These are phyloP conservation scores for Xylaria digitata DNA, from an alignment of 2,329 filamentous ascomycete genomes.

Conservation along the genomic window DNA sequence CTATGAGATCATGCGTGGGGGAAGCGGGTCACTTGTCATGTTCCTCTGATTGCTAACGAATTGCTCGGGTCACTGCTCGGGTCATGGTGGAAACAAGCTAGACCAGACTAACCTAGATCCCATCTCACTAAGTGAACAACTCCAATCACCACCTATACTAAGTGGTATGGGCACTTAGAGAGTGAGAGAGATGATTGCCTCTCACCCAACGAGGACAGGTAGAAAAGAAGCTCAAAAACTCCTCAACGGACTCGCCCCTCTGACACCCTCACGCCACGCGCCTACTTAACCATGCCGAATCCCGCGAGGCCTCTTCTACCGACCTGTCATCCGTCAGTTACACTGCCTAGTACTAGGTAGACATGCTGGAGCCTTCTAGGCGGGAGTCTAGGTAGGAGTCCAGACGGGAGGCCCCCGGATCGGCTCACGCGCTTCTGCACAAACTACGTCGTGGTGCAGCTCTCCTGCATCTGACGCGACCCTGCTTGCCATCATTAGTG, in stretches of 20 bases:
- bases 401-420: slow-evolving; percentile 33
- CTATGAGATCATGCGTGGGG: slow-evolving; percentile 40
- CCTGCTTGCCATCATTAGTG: slow-evolving; percentile 27
- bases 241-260: neutral
- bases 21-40: slow-evolving; percentile 30
- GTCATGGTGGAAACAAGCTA: neutral
- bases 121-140: neutral
- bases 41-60: slow-evolving; percentile 21
- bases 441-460: slow-evolving; percentile 39
- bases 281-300: neutral
- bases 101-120: no score
- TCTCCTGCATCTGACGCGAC: slow-evolving; percentile 32
- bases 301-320: slow-evolving; percentile 28
- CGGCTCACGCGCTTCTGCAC: slow-evolving; percentile 30
- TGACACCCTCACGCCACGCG: no score
- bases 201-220: neutral
- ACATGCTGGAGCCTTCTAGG: slow-evolving; percentile 17
- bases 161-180: neutral
- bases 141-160: neutral
- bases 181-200: neutral
- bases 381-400: neutral
- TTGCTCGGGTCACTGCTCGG: neutral
- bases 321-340: slow-evolving; percentile 37
- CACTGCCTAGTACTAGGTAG: slow-evolving; percentile 31
- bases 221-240: neutral